Evolutionary conservation across 2,329 filamentous ascomycete genomes (phyloP).

Genomic region (Metarhizium sp.): DNA sequence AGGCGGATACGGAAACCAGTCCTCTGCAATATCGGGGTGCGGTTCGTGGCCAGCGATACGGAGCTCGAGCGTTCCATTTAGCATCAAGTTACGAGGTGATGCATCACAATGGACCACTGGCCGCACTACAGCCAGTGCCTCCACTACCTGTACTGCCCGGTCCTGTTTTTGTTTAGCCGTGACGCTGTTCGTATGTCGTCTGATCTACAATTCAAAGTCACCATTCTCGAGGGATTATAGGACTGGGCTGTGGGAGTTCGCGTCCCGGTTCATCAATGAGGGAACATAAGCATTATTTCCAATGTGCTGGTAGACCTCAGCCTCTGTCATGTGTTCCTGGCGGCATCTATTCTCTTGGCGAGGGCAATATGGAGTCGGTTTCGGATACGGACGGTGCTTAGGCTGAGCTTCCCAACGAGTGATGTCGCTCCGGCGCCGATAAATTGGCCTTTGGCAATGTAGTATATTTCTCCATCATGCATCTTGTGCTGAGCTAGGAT

Average conservation of each 20-base stretch:
- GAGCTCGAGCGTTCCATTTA: constrained; percentile 23
- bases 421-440: constrained; percentile 11
- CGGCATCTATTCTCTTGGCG: constrained; percentile 7
- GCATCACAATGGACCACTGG: constrained; percentile 29
- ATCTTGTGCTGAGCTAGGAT: not conserved
- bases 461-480: constrained; percentile 8
- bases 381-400: constrained; percentile 12
- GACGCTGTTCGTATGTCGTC: not conserved
- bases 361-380: constrained; percentile 12
- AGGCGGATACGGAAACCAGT: too few relatives aligned
- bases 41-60: constrained; percentile 18
- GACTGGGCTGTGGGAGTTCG: not conserved
- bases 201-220: not conserved
- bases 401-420: constrained; percentile 11
- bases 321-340: not conserved
- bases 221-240: not conserved
- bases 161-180: not conserved
- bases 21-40: too few relatives aligned
- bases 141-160: constrained; percentile 23
- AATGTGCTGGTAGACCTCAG: constrained; percentile 1
- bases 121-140: constrained; percentile 22
- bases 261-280: constrained; percentile 1
- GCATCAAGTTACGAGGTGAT: constrained; percentile 27
- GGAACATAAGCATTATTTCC: not conserved
- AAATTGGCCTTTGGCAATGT: constrained; percentile 10